Conservation (phyloP, 805 yeast species). For the Kockiozyma suomiensis region DNA sequence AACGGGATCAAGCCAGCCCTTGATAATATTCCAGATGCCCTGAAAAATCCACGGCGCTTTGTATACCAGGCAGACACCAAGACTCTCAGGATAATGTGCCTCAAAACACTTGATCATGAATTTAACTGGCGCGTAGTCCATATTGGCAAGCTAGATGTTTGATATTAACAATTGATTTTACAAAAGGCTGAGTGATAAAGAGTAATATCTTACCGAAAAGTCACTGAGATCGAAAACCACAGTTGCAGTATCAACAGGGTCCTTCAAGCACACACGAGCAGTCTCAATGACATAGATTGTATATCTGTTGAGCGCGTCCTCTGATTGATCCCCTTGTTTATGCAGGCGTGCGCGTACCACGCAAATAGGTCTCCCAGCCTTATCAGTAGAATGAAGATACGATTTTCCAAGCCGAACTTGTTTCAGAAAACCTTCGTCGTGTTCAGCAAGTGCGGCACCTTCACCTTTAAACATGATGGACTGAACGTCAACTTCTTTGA, state of each 20-base stretch:
- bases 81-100: constrained; percentile 93
- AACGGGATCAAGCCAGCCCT: constrained; percentile 94
- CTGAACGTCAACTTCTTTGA: constrained; percentile 59
- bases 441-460: constrained; percentile 54
- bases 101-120: constrained; percentile 87
- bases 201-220: constrained; percentile 54
- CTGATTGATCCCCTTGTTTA: constrained; percentile 64
- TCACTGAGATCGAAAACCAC: constrained; percentile 84
- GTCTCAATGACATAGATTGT: constrained; percentile 79
- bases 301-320: constrained; percentile 71
- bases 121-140: constrained; percentile 91
- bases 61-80: constrained; percentile 82
- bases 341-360: constrained; percentile 79
- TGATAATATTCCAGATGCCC: constrained; percentile 90
- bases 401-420: constrained; percentile 73
- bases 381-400: constrained; percentile 72
- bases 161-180: neutral
- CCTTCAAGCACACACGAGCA: constrained; percentile 71
- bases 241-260: constrained; percentile 77
- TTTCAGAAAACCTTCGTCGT: constrained; percentile 49
- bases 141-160: constrained; percentile 66
- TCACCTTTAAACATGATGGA: constrained; percentile 72
- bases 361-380: constrained; percentile 74
- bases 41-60: constrained; percentile 97
- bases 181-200: neutral